These are phyloP conservation scores for Oxyria digyna DNA, from an alignment of 148 eudicot species.

Conservation along the genomic window DNA sequence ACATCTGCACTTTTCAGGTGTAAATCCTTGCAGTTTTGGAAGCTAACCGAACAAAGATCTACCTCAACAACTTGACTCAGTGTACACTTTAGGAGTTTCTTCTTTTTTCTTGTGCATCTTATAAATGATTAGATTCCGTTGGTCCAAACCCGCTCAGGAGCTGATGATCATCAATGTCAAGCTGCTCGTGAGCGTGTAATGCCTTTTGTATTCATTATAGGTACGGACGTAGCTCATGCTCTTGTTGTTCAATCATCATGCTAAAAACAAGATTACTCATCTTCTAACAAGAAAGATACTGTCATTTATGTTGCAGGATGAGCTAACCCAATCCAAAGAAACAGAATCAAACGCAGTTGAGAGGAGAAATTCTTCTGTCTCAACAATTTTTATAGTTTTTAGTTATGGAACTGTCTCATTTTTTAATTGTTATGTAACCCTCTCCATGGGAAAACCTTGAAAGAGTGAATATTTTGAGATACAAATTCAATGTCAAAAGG, in stretches of 20 bases:
- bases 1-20: conserved; percentile 20
- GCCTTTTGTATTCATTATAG: conserved; percentile 3
- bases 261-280: not conserved
- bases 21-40: conserved; percentile 15
- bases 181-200: not conserved
- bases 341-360: not conserved
- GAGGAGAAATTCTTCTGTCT: not conserved
- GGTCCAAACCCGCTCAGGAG: conserved; percentile 3
- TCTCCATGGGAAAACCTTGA: not conserved
- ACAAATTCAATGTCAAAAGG: not conserved
- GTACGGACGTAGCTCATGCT: not conserved
- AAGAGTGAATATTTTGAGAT: not conserved
- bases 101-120: not conserved
- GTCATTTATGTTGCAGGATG: not conserved
- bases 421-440: not conserved
- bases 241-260: not conserved
- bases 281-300: not conserved
- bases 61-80: not conserved
- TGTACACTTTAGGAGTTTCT: not conserved
- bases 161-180: not conserved
- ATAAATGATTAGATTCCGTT: conserved; percentile 3
- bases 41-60: conserved; percentile 8
- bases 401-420: not conserved
- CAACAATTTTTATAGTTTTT: not conserved
- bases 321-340: not conserved